These are phyloP conservation scores for Kodamaea neixiangensis DNA, from an alignment of 805 yeast genomes.

Conservation along the genomic window DNA sequence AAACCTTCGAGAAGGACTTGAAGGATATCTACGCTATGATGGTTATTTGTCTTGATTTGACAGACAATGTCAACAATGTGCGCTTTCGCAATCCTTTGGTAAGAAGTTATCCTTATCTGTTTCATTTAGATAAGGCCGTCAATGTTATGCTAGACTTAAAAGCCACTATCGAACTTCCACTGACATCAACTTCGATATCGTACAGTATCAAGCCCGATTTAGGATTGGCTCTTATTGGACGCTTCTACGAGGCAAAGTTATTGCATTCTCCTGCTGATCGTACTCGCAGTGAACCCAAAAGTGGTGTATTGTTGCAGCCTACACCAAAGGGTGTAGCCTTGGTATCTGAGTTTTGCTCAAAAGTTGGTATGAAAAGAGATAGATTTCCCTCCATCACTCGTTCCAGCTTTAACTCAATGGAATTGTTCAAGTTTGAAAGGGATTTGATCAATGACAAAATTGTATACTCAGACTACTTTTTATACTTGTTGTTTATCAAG, in stretches of 20 bases:
- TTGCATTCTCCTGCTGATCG: constrained; percentile 77
- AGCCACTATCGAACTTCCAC: constrained; percentile 48
- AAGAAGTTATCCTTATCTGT: constrained; percentile 52
- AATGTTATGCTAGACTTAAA: constrained; percentile 50
- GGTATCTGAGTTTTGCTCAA: constrained; percentile 59
- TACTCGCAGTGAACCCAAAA: constrained; percentile 53
- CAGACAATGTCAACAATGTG: constrained; percentile 19
- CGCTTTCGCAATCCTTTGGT: constrained; percentile 20
- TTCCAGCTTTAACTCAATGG: constrained; percentile 70
- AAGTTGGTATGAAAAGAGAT: constrained; percentile 49
- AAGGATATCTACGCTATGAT: constrained; percentile 59
- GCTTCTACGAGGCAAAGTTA: constrained; percentile 61
- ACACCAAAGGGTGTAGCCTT: constrained; percentile 88
- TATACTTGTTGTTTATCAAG: constrained; percentile 61
- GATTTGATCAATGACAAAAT: constrained; percentile 57
- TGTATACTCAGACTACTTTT: constrained; percentile 60
- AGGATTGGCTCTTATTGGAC: constrained; percentile 39
- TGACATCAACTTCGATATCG: constrained; percentile 55
- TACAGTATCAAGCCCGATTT: constrained; percentile 54
- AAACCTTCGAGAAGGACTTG: constrained; percentile 56
- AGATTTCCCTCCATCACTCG: constrained; percentile 48
- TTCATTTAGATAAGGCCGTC: constrained; percentile 54
- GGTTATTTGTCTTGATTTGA: constrained; percentile 39
- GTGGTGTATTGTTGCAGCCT: constrained; percentile 62
- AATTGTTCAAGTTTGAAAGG: constrained; percentile 67